These are phyloP conservation scores for Silene uniflora DNA, from an alignment of 148 eudicot genomes.

Conservation along the genomic window DNA sequence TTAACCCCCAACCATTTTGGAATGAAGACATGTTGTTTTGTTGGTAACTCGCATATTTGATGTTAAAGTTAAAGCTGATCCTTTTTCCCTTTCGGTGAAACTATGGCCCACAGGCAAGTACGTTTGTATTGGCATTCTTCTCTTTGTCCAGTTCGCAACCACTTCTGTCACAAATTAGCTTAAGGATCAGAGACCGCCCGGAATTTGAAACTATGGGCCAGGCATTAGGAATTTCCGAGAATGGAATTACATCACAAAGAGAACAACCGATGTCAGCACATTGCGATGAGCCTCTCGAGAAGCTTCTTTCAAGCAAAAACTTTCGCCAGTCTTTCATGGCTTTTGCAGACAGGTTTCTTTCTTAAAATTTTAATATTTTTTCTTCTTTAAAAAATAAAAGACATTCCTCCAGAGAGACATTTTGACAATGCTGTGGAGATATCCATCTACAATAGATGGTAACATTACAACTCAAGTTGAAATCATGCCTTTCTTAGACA, in stretches of 20 bases:
- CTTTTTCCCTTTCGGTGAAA: slow-evolving; percentile 12
- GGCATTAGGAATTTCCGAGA: slow-evolving; percentile 71
- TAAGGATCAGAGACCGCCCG: slow-evolving; percentile 48
- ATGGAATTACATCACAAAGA: slow-evolving; percentile 37
- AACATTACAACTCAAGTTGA: too few species aligned
- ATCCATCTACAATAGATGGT: too few species aligned
- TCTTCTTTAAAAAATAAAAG: background rate
- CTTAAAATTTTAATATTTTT: background rate
- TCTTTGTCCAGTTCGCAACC: slow-evolving; percentile 86
- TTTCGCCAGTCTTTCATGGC: slow-evolving; percentile 78
- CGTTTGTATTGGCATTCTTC: slow-evolving; percentile 74
- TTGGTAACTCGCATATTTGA: background rate
- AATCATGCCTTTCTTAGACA: too few species aligned
- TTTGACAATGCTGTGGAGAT: background rate
- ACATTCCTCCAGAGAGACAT: background rate
- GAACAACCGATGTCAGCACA: slow-evolving; percentile 36
- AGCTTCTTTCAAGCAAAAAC: slow-evolving; percentile 65
- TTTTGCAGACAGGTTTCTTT: slow-evolving; percentile 76
- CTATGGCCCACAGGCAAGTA: slow-evolving; percentile 53
- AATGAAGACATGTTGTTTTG: too few species aligned
- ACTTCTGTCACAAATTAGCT: slow-evolving; percentile 68
- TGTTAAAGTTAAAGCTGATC: slow-evolving; percentile 15
- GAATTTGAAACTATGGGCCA: slow-evolving; percentile 57
- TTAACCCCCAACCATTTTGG: too few species aligned
- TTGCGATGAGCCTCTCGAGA: slow-evolving; percentile 63